Conservation (phyloP, 768 basidiomycete genomes). For the Collybia nuda region DNA sequence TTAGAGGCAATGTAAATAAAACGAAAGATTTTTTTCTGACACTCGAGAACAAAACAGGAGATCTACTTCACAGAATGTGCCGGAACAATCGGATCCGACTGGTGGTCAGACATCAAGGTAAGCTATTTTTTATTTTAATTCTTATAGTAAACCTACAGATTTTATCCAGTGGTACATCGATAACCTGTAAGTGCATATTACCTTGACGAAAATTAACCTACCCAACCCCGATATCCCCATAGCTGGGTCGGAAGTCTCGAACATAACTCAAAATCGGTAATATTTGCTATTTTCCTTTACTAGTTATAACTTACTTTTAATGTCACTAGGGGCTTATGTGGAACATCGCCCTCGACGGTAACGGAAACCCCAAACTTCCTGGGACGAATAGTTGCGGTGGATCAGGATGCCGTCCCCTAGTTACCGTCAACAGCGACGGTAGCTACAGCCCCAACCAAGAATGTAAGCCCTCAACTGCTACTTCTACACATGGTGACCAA, state of each 20-base stretch:
- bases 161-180: constrained; percentile 21
- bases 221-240: neutral
- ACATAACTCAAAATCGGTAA: constrained; percentile 16
- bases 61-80: constrained; percentile 64
- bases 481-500: neutral
- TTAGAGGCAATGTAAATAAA: neutral
- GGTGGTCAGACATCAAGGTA: constrained; percentile 83
- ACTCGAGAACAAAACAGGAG: constrained; percentile 22
- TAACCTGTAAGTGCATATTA: constrained; percentile 12
- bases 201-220: neutral
- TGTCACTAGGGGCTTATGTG: constrained; percentile 51
- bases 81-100: constrained; percentile 65
- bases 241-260: constrained; percentile 24
- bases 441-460: constrained; percentile 71
- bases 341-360: constrained; percentile 68
- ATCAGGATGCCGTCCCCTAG: constrained; percentile 64
- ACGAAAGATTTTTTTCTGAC: neutral
- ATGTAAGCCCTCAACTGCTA: constrained; percentile 40
- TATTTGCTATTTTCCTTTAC: neutral
- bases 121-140: neutral
- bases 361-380: constrained; percentile 63
- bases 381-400: constrained; percentile 62
- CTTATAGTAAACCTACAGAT: neutral
- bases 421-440: constrained; percentile 63
- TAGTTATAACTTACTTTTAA: constrained; percentile 7